Percentiles rank a stretch among this genome's conserved stretches.
These are phyloP conservation scores for Bathelium albidoporum DNA, from an alignment of 495 filamentous ascomycete species.

Conservation along the genomic window DNA sequence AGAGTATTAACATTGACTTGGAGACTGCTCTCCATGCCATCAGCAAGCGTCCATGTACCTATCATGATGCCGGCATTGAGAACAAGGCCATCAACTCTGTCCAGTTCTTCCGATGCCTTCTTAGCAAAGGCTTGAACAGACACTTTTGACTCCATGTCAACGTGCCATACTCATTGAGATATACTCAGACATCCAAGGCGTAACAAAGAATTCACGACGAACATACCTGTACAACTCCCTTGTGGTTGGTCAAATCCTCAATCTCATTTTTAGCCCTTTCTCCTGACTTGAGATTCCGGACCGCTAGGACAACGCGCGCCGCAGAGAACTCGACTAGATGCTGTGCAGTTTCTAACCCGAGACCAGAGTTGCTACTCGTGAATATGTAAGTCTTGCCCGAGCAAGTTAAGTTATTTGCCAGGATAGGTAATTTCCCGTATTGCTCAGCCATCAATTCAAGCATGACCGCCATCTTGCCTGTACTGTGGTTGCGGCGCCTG, in stretches of 20 bases:
- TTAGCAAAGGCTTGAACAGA: conserved; percentile 40
- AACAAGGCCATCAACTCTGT: conserved; percentile 35
- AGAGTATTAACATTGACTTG: conserved; percentile 42
- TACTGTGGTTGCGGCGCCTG: not conserved
- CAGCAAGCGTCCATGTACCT: conserved; percentile 22
- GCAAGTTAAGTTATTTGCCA: conserved; percentile 17
- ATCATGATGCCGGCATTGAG: conserved; percentile 40
- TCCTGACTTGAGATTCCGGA: conserved; percentile 35
- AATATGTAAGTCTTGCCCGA: conserved; percentile 28
- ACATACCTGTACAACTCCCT: conserved; percentile 30
- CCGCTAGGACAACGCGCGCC: conserved; percentile 28
- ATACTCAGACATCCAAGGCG: not conserved
- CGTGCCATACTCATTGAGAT: conserved; percentile 36
- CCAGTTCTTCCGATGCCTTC: conserved; percentile 26
- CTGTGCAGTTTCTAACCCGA: conserved; percentile 29
- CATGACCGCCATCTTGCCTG: conserved; percentile 3
- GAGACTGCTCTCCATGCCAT: conserved; percentile 38
- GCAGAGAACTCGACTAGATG: conserved; percentile 26
- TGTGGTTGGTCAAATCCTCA: conserved; percentile 35
- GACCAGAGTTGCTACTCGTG: conserved; percentile 29
- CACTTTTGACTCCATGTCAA: conserved; percentile 45
- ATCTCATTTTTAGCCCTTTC: conserved; percentile 38
- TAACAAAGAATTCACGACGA: not conserved
- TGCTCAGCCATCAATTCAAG: not conserved
- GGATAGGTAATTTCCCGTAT: not conserved